Conservation (phyloP, 2,329 filamentous ascomycete species). For the Paramyrothecium sp. region DNA sequence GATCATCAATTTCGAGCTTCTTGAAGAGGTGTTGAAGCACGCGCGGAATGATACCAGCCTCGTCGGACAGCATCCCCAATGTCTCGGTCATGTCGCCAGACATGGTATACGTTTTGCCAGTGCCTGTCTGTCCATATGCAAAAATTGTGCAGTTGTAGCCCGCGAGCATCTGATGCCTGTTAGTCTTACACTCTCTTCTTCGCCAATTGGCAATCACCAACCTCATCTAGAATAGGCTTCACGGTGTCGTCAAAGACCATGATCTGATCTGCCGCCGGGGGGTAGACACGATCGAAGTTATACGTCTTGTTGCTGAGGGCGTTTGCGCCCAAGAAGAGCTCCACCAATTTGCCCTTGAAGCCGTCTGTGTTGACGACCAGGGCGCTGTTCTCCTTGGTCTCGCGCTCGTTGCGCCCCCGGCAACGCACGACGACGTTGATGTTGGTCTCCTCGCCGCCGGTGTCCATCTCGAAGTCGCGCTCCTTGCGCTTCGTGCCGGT, state of each 20-base stretch:
- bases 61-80: constrained; percentile 81
- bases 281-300: constrained; percentile 96
- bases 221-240: constrained; percentile 88
- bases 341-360: constrained; percentile 80
- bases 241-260: constrained; percentile 97
- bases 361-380: constrained; percentile 87
- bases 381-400: constrained; percentile 90
- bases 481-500: constrained; percentile 79
- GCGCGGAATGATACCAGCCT: constrained; percentile 91
- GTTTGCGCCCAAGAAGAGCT: constrained; percentile 88
- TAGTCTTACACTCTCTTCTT: background rate
- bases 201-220: constrained; percentile 35
- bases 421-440: constrained; percentile 97
- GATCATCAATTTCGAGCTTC: constrained; percentile 75
- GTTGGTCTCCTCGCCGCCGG: constrained; percentile 76
- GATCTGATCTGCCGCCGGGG: constrained; percentile 86
- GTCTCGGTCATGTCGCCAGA: constrained; percentile 94
- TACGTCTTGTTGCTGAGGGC: constrained; percentile 95
- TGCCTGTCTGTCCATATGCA: constrained; percentile 96
- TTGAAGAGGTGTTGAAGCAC: constrained; percentile 84
- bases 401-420: constrained; percentile 86
- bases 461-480: constrained; percentile 72
- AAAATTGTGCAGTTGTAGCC: constrained; percentile 99
- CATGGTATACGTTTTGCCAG: constrained; percentile 99
- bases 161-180: constrained; percentile 68